Conservation (phyloP, 1,284 basidiomycete species). For the Phellopilus nigrolimitatus region DNA sequence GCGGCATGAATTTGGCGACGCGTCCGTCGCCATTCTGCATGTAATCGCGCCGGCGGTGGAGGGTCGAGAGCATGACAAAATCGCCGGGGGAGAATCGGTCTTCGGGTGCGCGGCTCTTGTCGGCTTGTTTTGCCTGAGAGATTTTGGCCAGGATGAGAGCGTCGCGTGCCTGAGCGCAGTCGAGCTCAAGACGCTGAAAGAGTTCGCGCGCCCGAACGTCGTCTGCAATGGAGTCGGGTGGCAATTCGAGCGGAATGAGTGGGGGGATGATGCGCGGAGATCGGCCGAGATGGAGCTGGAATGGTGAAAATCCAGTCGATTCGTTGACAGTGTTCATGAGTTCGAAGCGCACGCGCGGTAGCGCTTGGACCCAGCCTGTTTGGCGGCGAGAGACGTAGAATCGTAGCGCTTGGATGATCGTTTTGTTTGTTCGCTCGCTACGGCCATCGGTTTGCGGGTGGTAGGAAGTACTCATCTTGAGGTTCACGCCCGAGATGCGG, state of each 20-base stretch:
- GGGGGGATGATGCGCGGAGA: constrained; percentile 27
- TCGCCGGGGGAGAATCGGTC: constrained; percentile 20
- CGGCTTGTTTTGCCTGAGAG: constrained; percentile 22
- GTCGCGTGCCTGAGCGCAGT: background rate
- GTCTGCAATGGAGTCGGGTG: background rate
- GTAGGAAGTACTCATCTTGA: constrained; percentile 25
- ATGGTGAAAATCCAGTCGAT: constrained; percentile 32
- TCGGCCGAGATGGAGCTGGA: constrained; percentile 27
- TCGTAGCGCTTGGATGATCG: constrained; percentile 30
- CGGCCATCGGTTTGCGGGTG: constrained; percentile 26
- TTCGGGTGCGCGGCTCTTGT: constrained; percentile 18
- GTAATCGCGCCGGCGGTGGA: constrained; percentile 19
- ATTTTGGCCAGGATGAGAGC: constrained; percentile 3
- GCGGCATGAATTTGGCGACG: constrained; percentile 28
- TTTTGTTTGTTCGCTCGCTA: constrained; percentile 32
- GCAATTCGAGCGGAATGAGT: background rate
- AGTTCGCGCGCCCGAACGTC: background rate
- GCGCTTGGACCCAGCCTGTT: constrained; percentile 31
- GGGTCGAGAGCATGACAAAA: constrained; percentile 22
- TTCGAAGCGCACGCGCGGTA: constrained; percentile 34
- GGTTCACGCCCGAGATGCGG: constrained; percentile 21
- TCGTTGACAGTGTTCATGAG: constrained; percentile 34
- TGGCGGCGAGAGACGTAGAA: constrained; percentile 34
- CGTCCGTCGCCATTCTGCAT: constrained; percentile 17
- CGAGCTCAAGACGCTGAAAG: background rate